Percentiles rank a stretch among this genome's conserved stretches.
Evolutionary conservation across 106 monocot species (phyloP).

Genomic region (Hemerocallis citrina): DNA sequence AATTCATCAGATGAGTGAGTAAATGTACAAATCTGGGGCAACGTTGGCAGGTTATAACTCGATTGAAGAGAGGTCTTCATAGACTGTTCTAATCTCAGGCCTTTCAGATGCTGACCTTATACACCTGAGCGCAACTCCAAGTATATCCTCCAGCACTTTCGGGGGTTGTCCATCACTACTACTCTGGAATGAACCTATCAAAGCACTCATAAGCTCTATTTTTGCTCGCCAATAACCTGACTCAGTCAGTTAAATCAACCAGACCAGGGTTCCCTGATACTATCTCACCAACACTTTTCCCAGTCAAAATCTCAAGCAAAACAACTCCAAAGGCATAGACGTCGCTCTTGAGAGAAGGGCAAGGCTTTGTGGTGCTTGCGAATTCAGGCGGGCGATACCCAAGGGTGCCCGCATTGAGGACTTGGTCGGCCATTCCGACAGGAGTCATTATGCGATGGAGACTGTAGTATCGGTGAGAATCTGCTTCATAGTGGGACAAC

Average conservation of each 20-base stretch:
- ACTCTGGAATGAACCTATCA: conserved; percentile 27
- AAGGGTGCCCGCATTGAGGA: conserved; percentile 71
- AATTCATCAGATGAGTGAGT: conserved; percentile 8
- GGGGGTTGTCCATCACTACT: conserved; percentile 6
- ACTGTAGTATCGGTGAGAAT: conserved; percentile 62
- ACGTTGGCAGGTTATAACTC: neutral
- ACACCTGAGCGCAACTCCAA: conserved; percentile 60
- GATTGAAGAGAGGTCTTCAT: conserved; percentile 47
- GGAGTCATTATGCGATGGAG: conserved; percentile 65
- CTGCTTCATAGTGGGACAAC: conserved; percentile 17
- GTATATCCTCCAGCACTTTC: conserved; percentile 32
- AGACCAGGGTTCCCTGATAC: conserved; percentile 53
- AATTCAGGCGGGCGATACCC: conserved; percentile 85
- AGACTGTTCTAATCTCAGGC: conserved; percentile 69
- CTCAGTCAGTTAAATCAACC: conserved; percentile 81
- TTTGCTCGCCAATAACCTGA: conserved; percentile 36
- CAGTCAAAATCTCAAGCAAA: conserved; percentile 72
- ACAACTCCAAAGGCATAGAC: conserved; percentile 82
- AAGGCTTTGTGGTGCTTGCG: conserved; percentile 60
- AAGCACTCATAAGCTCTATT: conserved; percentile 53
- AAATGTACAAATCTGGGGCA: conserved; percentile 7
- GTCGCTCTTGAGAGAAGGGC: conserved; percentile 72
- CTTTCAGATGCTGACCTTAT: conserved; percentile 65
- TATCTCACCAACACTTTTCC: conserved; percentile 67
- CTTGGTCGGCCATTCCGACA: conserved; percentile 77